A percentile compares a stretch with the other conserved stretches of the same genome.
phyloP scores from a whole-genome alignment of 768 basidiomycete species.

The Dacryopinax spathularia region DNA sequence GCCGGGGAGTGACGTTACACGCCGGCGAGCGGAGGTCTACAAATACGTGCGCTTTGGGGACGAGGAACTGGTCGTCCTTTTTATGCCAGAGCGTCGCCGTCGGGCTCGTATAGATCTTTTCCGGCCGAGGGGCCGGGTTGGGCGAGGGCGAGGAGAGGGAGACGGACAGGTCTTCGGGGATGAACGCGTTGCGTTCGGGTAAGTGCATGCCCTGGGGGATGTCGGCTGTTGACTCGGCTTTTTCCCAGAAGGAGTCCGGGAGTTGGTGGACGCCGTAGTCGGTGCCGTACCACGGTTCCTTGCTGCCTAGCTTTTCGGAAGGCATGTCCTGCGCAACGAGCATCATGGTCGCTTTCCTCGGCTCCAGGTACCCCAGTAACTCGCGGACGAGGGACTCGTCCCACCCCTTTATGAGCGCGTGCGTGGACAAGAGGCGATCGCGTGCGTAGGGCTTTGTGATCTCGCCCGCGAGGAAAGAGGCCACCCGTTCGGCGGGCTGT shows the following conservation, averaged over 20 bases:
- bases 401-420: conserved; percentile 62
- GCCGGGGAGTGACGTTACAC: conserved; percentile 34
- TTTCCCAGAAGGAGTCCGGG: conserved; percentile 22
- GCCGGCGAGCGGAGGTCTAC: conserved; percentile 52
- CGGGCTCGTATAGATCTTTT: conserved; percentile 56
- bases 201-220: conserved; percentile 58
- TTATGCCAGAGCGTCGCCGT: conserved; percentile 83
- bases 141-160: conserved; percentile 20
- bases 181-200: conserved; percentile 78
- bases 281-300: conserved; percentile 89
- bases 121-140: conserved; percentile 61
- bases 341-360: conserved; percentile 50
- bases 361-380: conserved; percentile 44
- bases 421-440: conserved; percentile 57
- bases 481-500: conserved; percentile 63
- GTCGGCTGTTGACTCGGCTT: conserved; percentile 54
- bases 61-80: conserved; percentile 93
- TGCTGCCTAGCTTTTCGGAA: conserved; percentile 24
- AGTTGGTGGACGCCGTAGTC: conserved; percentile 48
- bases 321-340: conserved; percentile 67
- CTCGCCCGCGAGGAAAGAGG: conserved; percentile 54
- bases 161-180: conserved; percentile 74
- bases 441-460: conserved; percentile 73
- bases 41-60: conserved; percentile 70
- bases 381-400: conserved; percentile 46